Percentiles rank a stretch among this genome's conserved stretches.
Conservation (phyloP, 2,329 filamentous ascomycete species). For the Monilinia polystroma region DNA sequence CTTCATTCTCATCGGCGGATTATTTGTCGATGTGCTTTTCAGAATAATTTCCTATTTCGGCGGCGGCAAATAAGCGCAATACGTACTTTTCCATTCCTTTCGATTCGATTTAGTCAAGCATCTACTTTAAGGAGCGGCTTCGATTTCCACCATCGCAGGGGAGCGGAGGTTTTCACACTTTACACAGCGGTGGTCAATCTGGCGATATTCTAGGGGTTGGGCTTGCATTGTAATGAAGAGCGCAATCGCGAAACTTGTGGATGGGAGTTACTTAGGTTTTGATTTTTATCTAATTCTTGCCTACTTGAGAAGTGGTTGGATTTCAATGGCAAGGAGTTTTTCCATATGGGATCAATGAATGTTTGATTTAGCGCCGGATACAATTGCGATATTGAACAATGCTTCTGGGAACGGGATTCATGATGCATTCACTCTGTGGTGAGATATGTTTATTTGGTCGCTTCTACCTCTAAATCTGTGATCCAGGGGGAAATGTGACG, state of each 20-base stretch:
- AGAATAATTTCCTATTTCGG: slow-evolving; percentile 8
- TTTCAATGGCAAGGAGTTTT: background rate
- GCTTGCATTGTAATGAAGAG: background rate
- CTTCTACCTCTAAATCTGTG: background rate
- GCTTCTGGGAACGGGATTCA: background rate
- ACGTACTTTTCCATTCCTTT: background rate
- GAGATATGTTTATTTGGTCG: background rate
- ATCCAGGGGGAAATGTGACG: background rate
- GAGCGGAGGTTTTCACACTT: background rate
- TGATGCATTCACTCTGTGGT: too few species aligned
- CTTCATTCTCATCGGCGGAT: slow-evolving; percentile 14
- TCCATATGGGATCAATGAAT: background rate
- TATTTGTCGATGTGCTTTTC: background rate
- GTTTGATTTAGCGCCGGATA: slow-evolving; percentile 5
- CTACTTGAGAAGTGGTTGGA: background rate
- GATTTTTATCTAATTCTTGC: background rate
- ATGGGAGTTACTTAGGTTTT: slow-evolving; percentile 11
- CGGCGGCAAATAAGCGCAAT: slow-evolving; percentile 5
- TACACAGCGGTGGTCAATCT: background rate
- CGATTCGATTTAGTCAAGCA: background rate
- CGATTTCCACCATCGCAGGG: background rate
- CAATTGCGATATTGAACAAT: background rate
- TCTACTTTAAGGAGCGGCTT: background rate
- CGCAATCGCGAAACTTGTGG: slow-evolving; percentile 2
- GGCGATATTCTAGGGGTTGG: slow-evolving; percentile 3